phyloP scores from a whole-genome alignment of 805 yeast genomes.

The Lachancea meyersii region DNA sequence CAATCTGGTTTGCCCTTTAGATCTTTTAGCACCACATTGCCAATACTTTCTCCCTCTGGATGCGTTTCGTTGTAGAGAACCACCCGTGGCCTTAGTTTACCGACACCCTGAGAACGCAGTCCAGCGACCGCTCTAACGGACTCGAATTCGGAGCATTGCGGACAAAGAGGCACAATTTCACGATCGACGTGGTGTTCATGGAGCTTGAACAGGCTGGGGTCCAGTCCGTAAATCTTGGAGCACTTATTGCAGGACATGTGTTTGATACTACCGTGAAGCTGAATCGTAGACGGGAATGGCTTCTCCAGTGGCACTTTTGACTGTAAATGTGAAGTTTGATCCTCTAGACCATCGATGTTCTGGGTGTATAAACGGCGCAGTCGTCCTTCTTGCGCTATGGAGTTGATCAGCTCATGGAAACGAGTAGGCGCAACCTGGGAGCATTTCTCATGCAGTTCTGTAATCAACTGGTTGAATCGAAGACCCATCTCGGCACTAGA shows the following conservation, averaged over 20 bases:
- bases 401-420: conserved; percentile 62
- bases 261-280: conserved; percentile 78
- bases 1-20: conserved; percentile 65
- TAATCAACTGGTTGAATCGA: conserved; percentile 70
- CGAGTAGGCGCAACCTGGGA: conserved; percentile 57
- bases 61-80: conserved; percentile 70
- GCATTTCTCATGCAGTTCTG: conserved; percentile 51
- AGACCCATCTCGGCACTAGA: conserved; percentile 52
- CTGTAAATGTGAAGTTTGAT: conserved; percentile 43
- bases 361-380: conserved; percentile 76
- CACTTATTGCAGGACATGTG: conserved; percentile 75
- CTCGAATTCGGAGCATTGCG: conserved; percentile 57
- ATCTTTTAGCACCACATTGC: conserved; percentile 65
- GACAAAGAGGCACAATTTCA: conserved; percentile 48
- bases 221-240: conserved; percentile 47
- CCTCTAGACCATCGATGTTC: conserved; percentile 78
- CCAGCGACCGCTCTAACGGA: conserved; percentile 52
- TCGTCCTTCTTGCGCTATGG: conserved; percentile 55
- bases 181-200: conserved; percentile 26
- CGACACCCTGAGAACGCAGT: conserved; percentile 56
- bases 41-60: conserved; percentile 86
- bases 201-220: conserved; percentile 44
- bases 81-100: conserved; percentile 57
- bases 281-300: conserved; percentile 57
- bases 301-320: conserved; percentile 37